A percentile compares a stretch with the other conserved stretches of the same genome.
Conservation (phyloP, 1,139 yeast species). For the Hyphopichia wangnamkhiaoensis region DNA sequence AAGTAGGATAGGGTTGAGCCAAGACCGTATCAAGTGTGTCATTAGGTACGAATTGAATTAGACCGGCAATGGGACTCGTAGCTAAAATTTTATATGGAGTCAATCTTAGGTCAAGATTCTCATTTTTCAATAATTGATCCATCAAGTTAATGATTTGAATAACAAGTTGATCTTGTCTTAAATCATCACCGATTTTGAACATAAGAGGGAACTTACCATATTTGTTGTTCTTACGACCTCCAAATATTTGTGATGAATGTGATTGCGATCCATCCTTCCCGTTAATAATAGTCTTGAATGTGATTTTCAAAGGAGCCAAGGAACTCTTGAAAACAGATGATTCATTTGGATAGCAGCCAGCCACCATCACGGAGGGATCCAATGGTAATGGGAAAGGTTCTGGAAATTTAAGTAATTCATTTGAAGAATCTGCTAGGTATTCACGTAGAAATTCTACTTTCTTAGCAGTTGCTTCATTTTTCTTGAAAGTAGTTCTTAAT, state of each 20-base stretch:
- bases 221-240: slow-evolving; percentile 28
- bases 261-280: slow-evolving; percentile 16
- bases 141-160: slow-evolving; percentile 88
- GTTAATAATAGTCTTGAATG: slow-evolving; percentile 59
- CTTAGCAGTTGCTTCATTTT: slow-evolving; percentile 46
- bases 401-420: slow-evolving; percentile 41
- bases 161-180: slow-evolving; percentile 94
- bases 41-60: slow-evolving; percentile 90
- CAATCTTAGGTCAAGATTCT: slow-evolving; percentile 82
- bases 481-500: slow-evolving; percentile 40
- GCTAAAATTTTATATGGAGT: slow-evolving; percentile 92
- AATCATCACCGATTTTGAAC: slow-evolving; percentile 95
- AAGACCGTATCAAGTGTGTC: slow-evolving; percentile 85
- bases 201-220: slow-evolving; percentile 74
- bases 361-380: slow-evolving; percentile 65
- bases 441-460: slow-evolving; percentile 45
- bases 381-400: slow-evolving; percentile 69
- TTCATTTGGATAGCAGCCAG: slow-evolving; percentile 79
- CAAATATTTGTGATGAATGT: slow-evolving; percentile 34
- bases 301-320: slow-evolving; percentile 80
- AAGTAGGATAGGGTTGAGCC: slow-evolving; percentile 53
- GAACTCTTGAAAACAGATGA: slow-evolving; percentile 89
- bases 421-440: slow-evolving; percentile 39
- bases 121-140: slow-evolving; percentile 87
- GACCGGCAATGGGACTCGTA: slow-evolving; percentile 87